These are phyloP conservation scores for Lachancea sp. DNA, from an alignment of 805 yeast species.

Conservation along the genomic window DNA sequence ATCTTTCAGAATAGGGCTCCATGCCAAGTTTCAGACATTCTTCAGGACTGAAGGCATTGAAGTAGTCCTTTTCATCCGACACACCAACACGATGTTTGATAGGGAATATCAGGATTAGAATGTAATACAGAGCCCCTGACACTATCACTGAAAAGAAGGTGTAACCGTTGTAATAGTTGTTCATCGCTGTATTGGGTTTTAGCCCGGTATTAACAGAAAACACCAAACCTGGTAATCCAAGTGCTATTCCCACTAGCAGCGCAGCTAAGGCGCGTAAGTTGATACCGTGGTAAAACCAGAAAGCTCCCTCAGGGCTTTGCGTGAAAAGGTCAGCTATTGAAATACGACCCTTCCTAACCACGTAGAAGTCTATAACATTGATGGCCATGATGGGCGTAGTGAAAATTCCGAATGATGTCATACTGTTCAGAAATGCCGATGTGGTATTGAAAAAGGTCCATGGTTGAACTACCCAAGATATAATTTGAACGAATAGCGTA, in stretches of 20 bases:
- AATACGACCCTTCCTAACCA: conserved; percentile 30
- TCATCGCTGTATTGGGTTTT: conserved; percentile 14
- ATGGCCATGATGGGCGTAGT: conserved; percentile 35
- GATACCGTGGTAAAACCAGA: conserved; percentile 19
- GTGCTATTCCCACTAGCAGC: conserved; percentile 13
- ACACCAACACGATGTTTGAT: conserved; percentile 6
- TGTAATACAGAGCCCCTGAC: conserved; percentile 11
- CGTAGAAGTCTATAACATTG: conserved; percentile 34
- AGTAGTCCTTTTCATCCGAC: conserved; percentile 5
- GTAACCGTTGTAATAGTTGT: conserved; percentile 19
- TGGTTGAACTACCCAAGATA: conserved; percentile 37
- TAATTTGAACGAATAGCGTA: conserved; percentile 30
- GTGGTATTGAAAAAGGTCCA: conserved; percentile 37
- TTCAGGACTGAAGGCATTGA: conserved; percentile 6
- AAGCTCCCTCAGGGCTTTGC: conserved; percentile 16
- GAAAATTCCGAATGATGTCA: conserved; percentile 36
- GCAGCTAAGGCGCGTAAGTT: conserved; percentile 15
- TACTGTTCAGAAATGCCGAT: conserved; percentile 32
- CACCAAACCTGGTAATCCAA: conserved; percentile 21
- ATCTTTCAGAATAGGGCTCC: conserved; percentile 4
- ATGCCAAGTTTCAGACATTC: conserved; percentile 3
- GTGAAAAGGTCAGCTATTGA: conserved; percentile 34
- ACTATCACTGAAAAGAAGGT: conserved; percentile 19
- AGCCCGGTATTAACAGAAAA: conserved; percentile 13
- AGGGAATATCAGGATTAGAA: conserved; percentile 5